A percentile compares a stretch with the other conserved stretches of the same genome.
These are phyloP conservation scores for Mycena indigotica DNA, from an alignment of 768 basidiomycete genomes.

Conservation along the genomic window DNA sequence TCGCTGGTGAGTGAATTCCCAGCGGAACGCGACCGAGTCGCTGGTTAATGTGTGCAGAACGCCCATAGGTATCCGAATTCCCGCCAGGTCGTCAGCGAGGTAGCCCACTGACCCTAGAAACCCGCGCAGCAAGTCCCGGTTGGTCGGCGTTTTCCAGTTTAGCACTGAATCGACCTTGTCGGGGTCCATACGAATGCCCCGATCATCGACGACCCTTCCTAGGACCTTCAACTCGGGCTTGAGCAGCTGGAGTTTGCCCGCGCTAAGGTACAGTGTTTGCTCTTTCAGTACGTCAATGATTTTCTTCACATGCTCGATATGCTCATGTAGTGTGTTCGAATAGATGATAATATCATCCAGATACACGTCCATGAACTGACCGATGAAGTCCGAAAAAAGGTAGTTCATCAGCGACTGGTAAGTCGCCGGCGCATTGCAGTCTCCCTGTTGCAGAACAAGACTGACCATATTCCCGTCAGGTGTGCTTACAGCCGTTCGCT, in stretches of 20 bases:
- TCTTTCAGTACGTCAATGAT: conserved; percentile 26
- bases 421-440: too few relatives aligned
- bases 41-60: conserved; percentile 23
- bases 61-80: conserved; percentile 28
- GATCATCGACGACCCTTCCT: conserved; percentile 31
- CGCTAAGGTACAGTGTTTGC: conserved; percentile 32
- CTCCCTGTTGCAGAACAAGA: too few relatives aligned
- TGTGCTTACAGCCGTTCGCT: not conserved
- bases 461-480: too few relatives aligned
- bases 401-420: too few relatives aligned
- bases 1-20: conserved; percentile 10
- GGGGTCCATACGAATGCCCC: conserved; percentile 25
- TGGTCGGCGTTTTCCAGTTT: conserved; percentile 16
- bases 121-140: conserved; percentile 23
- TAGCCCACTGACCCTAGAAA: conserved; percentile 32
- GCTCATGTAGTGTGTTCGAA: conserved; percentile 3
- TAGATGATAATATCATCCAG: too few relatives aligned
- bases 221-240: conserved; percentile 27
- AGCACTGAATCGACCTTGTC: conserved; percentile 16
- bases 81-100: conserved; percentile 27
- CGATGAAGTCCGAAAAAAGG: too few relatives aligned
- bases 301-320: conserved; percentile 5
- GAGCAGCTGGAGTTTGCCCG: conserved; percentile 29
- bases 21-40: conserved; percentile 3
- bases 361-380: too few relatives aligned